These are phyloP conservation scores for Plasmopara viticola DNA, from an alignment of 352 stramenopile genomes.

Conservation along the genomic window DNA sequence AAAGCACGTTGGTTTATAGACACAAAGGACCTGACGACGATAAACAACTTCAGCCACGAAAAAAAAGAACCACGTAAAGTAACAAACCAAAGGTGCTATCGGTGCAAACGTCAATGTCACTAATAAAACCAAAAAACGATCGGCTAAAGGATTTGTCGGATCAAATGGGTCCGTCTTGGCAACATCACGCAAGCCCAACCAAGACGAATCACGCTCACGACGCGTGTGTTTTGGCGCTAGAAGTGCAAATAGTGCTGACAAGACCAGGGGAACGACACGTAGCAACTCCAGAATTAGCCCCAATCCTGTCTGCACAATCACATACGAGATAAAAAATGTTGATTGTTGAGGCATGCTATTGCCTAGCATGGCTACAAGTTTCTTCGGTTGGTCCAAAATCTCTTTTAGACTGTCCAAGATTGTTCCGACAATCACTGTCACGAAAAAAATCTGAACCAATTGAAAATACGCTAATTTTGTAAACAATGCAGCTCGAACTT, in stretches of 20 bases:
- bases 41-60: conserved; percentile 61
- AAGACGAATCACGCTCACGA: conserved; percentile 44
- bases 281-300: conserved; percentile 56
- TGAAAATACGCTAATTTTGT: conserved; percentile 80
- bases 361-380: conserved; percentile 62
- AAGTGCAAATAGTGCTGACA: conserved; percentile 44
- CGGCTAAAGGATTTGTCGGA: conserved; percentile 46
- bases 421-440: conserved; percentile 68
- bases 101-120: conserved; percentile 72
- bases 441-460: conserved; percentile 79
- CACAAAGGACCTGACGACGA: conserved; percentile 56
- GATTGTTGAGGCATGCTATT: conserved; percentile 73
- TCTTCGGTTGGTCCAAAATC: conserved; percentile 67
- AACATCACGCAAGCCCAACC: conserved; percentile 51
- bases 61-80: conserved; percentile 74
- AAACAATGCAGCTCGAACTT: conserved; percentile 59
- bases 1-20: conserved; percentile 56
- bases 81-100: conserved; percentile 72
- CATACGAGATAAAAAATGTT: conserved; percentile 82
- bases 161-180: conserved; percentile 52
- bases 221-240: conserved; percentile 56
- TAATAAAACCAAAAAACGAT: conserved; percentile 63
- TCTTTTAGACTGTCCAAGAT: conserved; percentile 68
- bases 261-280: conserved; percentile 42
- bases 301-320: conserved; percentile 65